Base-by-base conservation (phyloP, 2,329 filamentous ascomycete genomes). In the Trichophyton simii region DNA sequence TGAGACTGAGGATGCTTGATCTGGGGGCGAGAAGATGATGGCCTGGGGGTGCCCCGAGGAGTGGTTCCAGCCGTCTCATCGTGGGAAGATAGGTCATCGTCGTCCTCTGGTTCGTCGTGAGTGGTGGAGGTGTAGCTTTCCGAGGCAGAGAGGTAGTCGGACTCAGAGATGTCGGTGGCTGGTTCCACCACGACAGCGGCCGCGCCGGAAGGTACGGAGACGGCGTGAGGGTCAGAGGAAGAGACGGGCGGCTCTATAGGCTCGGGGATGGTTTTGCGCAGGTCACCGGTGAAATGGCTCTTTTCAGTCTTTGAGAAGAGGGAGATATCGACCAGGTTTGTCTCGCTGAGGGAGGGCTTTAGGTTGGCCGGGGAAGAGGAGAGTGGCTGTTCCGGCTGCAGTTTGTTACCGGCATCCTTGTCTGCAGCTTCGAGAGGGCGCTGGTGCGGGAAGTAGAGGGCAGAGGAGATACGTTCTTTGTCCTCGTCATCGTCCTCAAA, bases 371-470 rank as follows among this genome's bases (percentile, higher is more conserved):
- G 5, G 34, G 48, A 15, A 8, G 36, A n/a, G 3, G 8, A 44
- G 41, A 44, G 9, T 11, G 42, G 31, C 6, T 48, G 22, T n/a
- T 59, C 44, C 25, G 28, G 25, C 18, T 50, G 20, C n/a, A 22
- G 25, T 7, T 38, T 34, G 34, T 13, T 38, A 13, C 11, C 34
- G 11, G 9, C 34, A 31, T 63, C 60, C 41, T 60, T 57, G 6
- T 58, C 61, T 38, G 77, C 34, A 38, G 34, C 75, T 55, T 78
- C 77, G 6, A 75, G 67, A 9, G 73, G 72, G 8, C 81, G 79
- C 65, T 83, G 80, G 72, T 86, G 83, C 25, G 83, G 83, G 65
- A 83, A 85, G 69, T 86, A 86, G 38, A 84, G 75, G 11, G 83
- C 83, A 31, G 83, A 85, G 0, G 82, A 83, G 44, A 86, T 86